Base-by-base conservation (phyloP, 2,329 filamentous ascomycete genomes). In the Mariannaea sp. region DNA sequence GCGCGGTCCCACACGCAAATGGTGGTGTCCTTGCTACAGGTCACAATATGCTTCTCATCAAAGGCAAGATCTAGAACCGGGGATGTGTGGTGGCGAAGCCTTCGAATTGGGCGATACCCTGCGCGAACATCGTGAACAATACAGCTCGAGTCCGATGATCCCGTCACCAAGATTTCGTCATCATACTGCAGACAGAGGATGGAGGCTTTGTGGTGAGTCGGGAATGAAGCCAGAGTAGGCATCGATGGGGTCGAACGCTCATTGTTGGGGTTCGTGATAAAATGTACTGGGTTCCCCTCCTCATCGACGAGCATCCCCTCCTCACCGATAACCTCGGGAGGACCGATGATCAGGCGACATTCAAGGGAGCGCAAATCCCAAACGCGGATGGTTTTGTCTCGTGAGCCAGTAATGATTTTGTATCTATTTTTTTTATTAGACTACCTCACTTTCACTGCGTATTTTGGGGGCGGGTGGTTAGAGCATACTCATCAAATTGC, bases 131-230 rank as follows among this genome's bases (percentile, higher is more conserved):
- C 87, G 83, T 96, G 96, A 17, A 99, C 82, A 57, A 99, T 95
- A 73, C 92, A 95, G 24, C 87, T 91, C 45, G 86, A 85, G 72
- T 99, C 94, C 1, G 92, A 97, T 7, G 92, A 97, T 44, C 94
- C 94, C 3, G 94, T 97, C 13, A 97, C 92, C 65, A 99, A 86
- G 58, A 97, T 96, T 40, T 89, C 81, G 45, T 94, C 86, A 68
- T 99, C 94, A 70, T 95, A 99, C 68, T 97, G 92, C 43, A 99
- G 80, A 71, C 94, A 99, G 16, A 99, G 80, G 56, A 99, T 96
- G 10, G 92, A 97, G 2, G 92, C 92, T 59, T 89, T 88, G 76
- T 99, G 94, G 72, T 92, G 90, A 40, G 77, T 74, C 16, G 78
- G 71, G 58, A 86, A 87, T 6, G 81, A 83, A 27, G 80, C 79